These are phyloP conservation scores for Xylariaceae sp. DNA, from an alignment of 2,329 filamentous ascomycete genomes.

Conservation along the genomic window DNA sequence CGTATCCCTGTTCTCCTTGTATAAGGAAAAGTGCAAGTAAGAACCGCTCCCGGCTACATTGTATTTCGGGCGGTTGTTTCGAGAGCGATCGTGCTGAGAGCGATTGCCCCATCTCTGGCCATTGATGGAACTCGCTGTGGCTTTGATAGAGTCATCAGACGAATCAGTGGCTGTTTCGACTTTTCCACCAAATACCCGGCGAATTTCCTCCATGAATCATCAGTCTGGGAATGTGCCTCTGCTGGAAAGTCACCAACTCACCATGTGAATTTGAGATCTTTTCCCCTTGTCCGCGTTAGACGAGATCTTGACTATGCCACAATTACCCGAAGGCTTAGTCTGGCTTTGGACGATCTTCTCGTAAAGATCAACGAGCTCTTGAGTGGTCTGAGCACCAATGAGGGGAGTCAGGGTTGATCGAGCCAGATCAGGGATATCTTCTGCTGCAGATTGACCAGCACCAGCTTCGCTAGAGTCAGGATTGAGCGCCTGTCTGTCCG, in stretches of 20 bases:
- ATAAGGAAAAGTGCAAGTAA: slow-evolving; percentile 85
- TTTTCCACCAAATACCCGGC: slow-evolving; percentile 72
- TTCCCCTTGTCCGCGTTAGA: slow-evolving; percentile 22
- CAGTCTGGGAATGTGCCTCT: slow-evolving; percentile 7
- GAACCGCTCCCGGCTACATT: slow-evolving; percentile 46
- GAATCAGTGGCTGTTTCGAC: slow-evolving; percentile 69
- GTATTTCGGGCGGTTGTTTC: slow-evolving; percentile 16
- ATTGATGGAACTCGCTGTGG: slow-evolving; percentile 34
- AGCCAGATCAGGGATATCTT: no score
- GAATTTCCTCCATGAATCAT: slow-evolving; percentile 49
- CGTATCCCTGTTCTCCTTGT: slow-evolving; percentile 96
- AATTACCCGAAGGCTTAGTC: slow-evolving; percentile 12
- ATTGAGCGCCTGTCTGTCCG: no score
- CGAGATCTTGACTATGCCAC: slow-evolving; percentile 20
- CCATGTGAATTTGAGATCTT: slow-evolving; percentile 41
- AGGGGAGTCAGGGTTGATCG: no score
- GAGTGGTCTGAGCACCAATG: slow-evolving; percentile 6
- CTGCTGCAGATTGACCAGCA: no score
- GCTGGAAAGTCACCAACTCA: slow-evolving; percentile 21
- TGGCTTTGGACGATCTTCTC: slow-evolving; percentile 17
- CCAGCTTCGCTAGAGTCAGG: no score
- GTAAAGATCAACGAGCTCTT: slow-evolving; percentile 21
- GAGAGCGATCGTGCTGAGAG: slow-evolving; percentile 16
- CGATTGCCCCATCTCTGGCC: slow-evolving; percentile 24
- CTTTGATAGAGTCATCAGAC: slow-evolving; percentile 55